Evolutionary conservation across 228 moss, liverwort and hornwort species (phyloP).

Genomic region (Sphagnum fallax): DNA sequence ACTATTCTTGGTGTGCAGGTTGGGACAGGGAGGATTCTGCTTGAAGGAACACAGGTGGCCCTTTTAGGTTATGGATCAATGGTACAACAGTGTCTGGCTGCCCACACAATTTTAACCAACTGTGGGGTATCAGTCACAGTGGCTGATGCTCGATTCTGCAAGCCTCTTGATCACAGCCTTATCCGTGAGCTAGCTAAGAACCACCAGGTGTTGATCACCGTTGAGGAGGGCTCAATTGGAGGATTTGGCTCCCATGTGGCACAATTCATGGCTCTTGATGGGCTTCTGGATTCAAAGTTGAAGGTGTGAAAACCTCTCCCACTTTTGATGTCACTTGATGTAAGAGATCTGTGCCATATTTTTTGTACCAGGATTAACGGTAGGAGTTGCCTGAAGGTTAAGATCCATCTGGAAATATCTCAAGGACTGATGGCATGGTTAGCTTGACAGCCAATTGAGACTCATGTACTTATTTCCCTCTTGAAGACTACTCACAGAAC

Average conservation of each 20-base stretch:
- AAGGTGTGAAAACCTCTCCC: conserved; percentile 16
- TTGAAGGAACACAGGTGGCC: conserved; percentile 50
- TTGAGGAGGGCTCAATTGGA: conserved; percentile 58
- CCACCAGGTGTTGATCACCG: conserved; percentile 49
- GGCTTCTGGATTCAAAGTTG: conserved; percentile 56
- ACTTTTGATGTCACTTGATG: too few relatives aligned
- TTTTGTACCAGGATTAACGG: too few relatives aligned
- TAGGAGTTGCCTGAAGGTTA: too few relatives aligned
- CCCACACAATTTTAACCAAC: conserved; percentile 35
- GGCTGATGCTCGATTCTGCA: conserved; percentile 60
- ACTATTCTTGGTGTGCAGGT: conserved; percentile 17
- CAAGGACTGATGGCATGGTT: too few relatives aligned
- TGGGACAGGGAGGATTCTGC: conserved; percentile 48
- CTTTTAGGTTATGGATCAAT: conserved; percentile 52
- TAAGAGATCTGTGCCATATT: too few relatives aligned
- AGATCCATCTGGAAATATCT: too few relatives aligned
- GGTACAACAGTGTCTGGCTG: conserved; percentile 54
- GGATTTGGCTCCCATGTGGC: conserved; percentile 61
- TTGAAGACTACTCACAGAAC: too few relatives aligned
- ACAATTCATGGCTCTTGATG: conserved; percentile 61
- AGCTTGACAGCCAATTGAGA: too few relatives aligned
- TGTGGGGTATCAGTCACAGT: conserved; percentile 43
- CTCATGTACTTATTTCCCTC: too few relatives aligned
- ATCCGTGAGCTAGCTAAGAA: conserved; percentile 49
- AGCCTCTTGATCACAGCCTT: conserved; percentile 57